A percentile compares a stretch with the other conserved stretches of the same genome.
phyloP scores from a whole-genome alignment of 805 yeast species.

The Cyberlindnera saturnus region DNA sequence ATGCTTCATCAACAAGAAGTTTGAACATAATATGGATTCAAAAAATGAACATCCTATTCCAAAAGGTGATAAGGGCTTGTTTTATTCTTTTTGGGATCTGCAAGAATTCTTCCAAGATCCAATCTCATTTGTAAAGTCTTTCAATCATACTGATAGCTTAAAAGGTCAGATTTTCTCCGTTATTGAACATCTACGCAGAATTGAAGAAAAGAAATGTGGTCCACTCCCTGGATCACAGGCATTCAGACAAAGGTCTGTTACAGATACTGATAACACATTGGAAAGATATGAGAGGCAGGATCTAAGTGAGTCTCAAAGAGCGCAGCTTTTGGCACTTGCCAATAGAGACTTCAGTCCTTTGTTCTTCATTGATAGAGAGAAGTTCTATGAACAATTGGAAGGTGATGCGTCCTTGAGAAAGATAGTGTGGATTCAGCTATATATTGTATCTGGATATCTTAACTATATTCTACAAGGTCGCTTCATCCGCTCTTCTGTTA shows the following conservation, averaged over 20 bases:
- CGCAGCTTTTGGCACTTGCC: constrained; percentile 9
- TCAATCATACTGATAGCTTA: background rate
- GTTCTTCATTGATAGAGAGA: constrained; percentile 9
- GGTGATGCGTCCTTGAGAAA: constrained; percentile 15
- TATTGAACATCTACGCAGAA: background rate
- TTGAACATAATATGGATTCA: constrained; percentile 12
- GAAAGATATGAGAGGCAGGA: constrained; percentile 2
- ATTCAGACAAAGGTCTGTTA: background rate
- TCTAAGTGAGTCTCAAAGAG: constrained; percentile 5
- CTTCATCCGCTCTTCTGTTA: background rate
- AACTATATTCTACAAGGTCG: background rate
- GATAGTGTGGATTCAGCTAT: constrained; percentile 7
- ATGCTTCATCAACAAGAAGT: constrained; percentile 11
- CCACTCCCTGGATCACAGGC: background rate
- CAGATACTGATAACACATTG: background rate
- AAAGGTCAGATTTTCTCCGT: background rate
- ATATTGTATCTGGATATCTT: constrained; percentile 2
- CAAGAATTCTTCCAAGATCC: constrained; percentile 19
- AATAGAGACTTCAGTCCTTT: constrained; percentile 15
- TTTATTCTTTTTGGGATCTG: constrained; percentile 14
- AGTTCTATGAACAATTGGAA: constrained; percentile 14
- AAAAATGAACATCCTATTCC: constrained; percentile 3
- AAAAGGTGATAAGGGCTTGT: background rate
- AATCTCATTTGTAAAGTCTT: background rate
- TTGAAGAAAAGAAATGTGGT: constrained; percentile 1